Percentiles rank a stretch among this genome's conserved stretches.
phyloP scores from a whole-genome alignment of 108 stramenopile genomes.

The Cyclotella choctawhatcheeana region DNA sequence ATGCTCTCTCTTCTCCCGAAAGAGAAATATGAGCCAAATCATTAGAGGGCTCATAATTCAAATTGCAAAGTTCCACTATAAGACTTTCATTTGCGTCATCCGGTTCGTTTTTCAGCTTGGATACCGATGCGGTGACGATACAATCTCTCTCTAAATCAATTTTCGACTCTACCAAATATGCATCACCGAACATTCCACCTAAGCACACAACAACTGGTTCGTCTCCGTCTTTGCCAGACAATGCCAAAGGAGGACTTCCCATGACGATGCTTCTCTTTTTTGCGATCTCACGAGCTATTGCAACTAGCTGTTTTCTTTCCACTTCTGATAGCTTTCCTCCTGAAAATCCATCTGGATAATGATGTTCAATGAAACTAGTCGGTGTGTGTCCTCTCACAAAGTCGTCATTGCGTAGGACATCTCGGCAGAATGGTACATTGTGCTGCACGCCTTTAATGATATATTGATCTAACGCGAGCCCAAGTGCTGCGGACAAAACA shows the following conservation, averaged over 20 bases:
- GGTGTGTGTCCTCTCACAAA: slow-evolving; percentile 88
- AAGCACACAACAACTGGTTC: slow-evolving; percentile 67
- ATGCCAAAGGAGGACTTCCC: slow-evolving; percentile 24
- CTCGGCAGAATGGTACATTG: slow-evolving; percentile 86
- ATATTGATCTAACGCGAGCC: slow-evolving; percentile 88
- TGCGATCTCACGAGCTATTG: slow-evolving; percentile 57
- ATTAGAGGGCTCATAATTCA: slow-evolving; percentile 52
- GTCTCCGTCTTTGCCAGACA: slow-evolving; percentile 24
- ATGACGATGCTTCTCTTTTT: slow-evolving; percentile 42
- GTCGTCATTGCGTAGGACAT: slow-evolving; percentile 74
- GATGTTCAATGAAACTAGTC: slow-evolving; percentile 89
- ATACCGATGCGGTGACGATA: slow-evolving; percentile 19
- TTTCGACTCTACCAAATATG: slow-evolving; percentile 56
- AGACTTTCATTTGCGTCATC: slow-evolving; percentile 24
- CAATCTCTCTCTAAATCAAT: slow-evolving; percentile 14
- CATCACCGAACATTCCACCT: slow-evolving; percentile 78
- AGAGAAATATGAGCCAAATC: slow-evolving; percentile 57
- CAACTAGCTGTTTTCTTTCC: slow-evolving; percentile 68
- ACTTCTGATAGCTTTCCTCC: slow-evolving; percentile 67
- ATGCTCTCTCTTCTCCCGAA: slow-evolving; percentile 54
- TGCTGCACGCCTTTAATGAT: slow-evolving; percentile 92
- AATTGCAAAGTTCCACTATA: slow-evolving; percentile 24
- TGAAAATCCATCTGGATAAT: slow-evolving; percentile 93
- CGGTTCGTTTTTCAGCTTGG: slow-evolving; percentile 18
- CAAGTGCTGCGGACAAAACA: slow-evolving; percentile 35